phyloP scores from a whole-genome alignment of 2,329 filamentous ascomycete genomes.

The Raffaelea ambrosiae region DNA sequence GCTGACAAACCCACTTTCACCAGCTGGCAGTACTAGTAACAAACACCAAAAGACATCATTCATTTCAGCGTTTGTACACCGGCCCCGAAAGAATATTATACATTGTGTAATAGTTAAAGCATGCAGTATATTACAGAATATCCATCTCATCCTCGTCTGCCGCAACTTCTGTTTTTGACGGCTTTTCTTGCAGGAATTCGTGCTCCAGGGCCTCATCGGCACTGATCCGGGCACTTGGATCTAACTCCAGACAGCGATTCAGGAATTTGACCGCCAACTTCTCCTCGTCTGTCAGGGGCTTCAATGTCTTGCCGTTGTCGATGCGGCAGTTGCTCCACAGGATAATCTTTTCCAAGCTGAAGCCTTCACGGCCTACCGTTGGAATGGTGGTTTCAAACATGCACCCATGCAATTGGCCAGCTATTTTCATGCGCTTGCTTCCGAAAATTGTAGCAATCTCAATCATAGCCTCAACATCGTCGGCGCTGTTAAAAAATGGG shows the following conservation, averaged over 20 bases:
- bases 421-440: slow-evolving; percentile 70
- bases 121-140: slow-evolving; percentile 32
- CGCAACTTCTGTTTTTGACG: slow-evolving; percentile 5
- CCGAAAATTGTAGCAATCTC: slow-evolving; percentile 97
- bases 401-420: slow-evolving; percentile 77
- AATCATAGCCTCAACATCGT: slow-evolving; percentile 95
- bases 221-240: slow-evolving; percentile 65
- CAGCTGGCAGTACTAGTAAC: too few relatives aligned
- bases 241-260: slow-evolving; percentile 63
- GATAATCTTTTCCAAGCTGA: slow-evolving; percentile 86
- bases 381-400: slow-evolving; percentile 90
- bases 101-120: too few relatives aligned
- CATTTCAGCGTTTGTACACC: too few relatives aligned
- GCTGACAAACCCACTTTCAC: not conserved
- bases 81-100: too few relatives aligned
- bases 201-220: slow-evolving; percentile 67
- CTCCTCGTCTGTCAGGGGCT: slow-evolving; percentile 55
- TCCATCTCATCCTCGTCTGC: slow-evolving; percentile 48
- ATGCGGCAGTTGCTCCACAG: slow-evolving; percentile 82
- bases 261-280: slow-evolving; percentile 66
- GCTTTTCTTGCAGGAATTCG: slow-evolving; percentile 49
- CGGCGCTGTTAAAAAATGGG: slow-evolving; percentile 97
- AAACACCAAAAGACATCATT: too few relatives aligned
- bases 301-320: slow-evolving; percentile 30
- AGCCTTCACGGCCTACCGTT: slow-evolving; percentile 77